Evolutionary conservation across 73 alveolate genomes (phyloP).

Genomic region (Durusdinium trenchii): DNA sequence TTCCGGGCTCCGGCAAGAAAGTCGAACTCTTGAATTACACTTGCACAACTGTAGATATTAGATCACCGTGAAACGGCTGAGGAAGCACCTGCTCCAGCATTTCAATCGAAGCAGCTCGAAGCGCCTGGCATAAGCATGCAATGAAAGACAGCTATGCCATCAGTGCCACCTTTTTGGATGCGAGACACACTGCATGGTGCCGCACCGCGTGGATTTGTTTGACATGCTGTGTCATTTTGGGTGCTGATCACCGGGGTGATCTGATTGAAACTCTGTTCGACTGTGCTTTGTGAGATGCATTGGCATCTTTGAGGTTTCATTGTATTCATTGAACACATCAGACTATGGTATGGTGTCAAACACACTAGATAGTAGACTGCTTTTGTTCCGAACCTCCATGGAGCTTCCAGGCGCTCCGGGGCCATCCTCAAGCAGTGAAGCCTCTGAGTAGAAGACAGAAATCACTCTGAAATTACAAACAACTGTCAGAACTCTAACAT

Average conservation of each 20-base stretch:
- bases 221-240: too few relatives aligned
- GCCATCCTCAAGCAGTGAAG: conserved; percentile 56
- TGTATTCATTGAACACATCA: neutral
- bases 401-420: conserved; percentile 82
- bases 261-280: too few relatives aligned
- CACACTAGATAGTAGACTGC: too few relatives aligned
- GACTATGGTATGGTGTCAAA: too few relatives aligned
- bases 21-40: neutral
- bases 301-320: too few relatives aligned
- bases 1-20: neutral
- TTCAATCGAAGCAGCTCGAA: neutral
- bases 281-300: too few relatives aligned
- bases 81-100: conserved; percentile 30
- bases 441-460: conserved; percentile 44
- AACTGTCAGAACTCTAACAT: neutral
- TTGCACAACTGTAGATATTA: neutral
- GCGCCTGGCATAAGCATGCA: neutral
- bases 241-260: too few relatives aligned
- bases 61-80: neutral
- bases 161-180: too few relatives aligned
- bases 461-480: too few relatives aligned
- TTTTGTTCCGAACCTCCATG: conserved; percentile 25
- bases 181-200: too few relatives aligned
- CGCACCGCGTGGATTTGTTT: too few relatives aligned
- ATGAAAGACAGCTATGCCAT: neutral